Evolutionary conservation across 495 filamentous ascomycete species (phyloP).

Genomic region (Polyplosphaeria fusca): DNA sequence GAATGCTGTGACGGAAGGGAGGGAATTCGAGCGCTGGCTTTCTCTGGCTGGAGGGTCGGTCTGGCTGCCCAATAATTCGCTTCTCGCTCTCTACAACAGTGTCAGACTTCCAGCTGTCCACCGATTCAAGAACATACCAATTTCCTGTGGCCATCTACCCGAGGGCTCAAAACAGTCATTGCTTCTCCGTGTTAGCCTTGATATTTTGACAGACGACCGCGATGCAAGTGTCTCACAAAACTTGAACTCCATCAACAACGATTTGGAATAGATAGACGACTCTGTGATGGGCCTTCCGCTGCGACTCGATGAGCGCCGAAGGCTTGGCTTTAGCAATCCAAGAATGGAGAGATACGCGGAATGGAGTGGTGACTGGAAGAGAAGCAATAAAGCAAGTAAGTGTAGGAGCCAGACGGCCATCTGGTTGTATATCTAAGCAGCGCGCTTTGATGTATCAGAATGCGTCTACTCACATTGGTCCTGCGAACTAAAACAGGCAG

Average conservation of each 20-base stretch:
- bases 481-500: slow-evolving; percentile 70
- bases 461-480: slow-evolving; percentile 53
- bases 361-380: slow-evolving; percentile 55
- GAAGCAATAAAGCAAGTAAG: slow-evolving; percentile 77
- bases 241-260: slow-evolving; percentile 64
- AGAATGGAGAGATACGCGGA: slow-evolving; percentile 76
- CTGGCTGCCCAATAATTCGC: neutral
- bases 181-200: slow-evolving; percentile 9
- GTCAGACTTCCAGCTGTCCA: slow-evolving; percentile 46
- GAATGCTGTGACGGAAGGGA: slow-evolving; percentile 65
- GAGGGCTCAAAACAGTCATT: slow-evolving; percentile 23
- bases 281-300: slow-evolving; percentile 22
- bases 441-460: neutral
- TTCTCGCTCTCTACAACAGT: slow-evolving; percentile 47
- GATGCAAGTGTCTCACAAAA: slow-evolving; percentile 66
- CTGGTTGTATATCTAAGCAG: slow-evolving; percentile 6
- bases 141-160: slow-evolving; percentile 32
- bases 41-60: slow-evolving; percentile 8
- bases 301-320: slow-evolving; percentile 19
- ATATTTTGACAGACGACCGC: too few relatives aligned
- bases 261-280: slow-evolving; percentile 67
- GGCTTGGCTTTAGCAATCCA: slow-evolving; percentile 60
- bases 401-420: slow-evolving; percentile 56
- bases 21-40: slow-evolving; percentile 62
- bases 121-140: slow-evolving; percentile 16